Evolutionary conservation across 2,329 filamentous ascomycete genomes (phyloP).

Genomic region (Neopestalotiopsis rosae): DNA sequence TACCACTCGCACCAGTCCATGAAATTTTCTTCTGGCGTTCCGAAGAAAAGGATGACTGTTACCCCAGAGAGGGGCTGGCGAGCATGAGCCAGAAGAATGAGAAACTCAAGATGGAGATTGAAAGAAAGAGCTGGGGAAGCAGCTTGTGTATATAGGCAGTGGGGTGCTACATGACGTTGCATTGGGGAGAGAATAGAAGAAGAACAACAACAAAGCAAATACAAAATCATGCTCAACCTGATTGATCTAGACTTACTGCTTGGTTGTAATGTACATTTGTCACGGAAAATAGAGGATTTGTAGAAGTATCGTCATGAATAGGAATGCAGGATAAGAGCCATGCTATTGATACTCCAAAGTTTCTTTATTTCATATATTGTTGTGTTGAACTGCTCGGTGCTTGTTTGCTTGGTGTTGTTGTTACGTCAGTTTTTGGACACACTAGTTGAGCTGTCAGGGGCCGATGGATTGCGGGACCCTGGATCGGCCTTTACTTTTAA

Average conservation of each 20-base stretch:
- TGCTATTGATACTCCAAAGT: too few relatives aligned
- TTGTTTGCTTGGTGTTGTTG: background rate
- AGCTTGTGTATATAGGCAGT: slow-evolving; percentile 13
- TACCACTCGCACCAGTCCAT: background rate
- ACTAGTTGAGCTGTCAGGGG: slow-evolving; percentile 4
- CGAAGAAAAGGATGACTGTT: slow-evolving; percentile 1
- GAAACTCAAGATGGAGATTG: background rate
- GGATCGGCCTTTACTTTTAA: background rate
- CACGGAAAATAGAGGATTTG: too few relatives aligned
- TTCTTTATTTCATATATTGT: too few relatives aligned
- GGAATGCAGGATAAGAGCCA: too few relatives aligned
- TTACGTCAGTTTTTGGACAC: background rate
- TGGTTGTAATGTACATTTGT: background rate
- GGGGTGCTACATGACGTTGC: background rate
- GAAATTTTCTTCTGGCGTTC: slow-evolving; percentile 2
- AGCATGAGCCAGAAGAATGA: slow-evolving; percentile 9
- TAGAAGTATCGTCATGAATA: too few relatives aligned
- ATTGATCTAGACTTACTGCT: background rate
- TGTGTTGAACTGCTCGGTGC: too few relatives aligned
- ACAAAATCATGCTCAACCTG: slow-evolving; percentile 10
- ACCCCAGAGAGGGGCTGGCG: background rate
- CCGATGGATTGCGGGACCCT: background rate
- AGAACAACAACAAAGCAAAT: background rate
- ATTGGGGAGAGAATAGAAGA: slow-evolving; percentile 1
- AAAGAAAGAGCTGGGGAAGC: background rate